Percentiles rank a stretch among this genome's conserved stretches.
Evolutionary conservation across 108 stramenopile genomes (phyloP).

Genomic region (Cyclotella cryptica): DNA sequence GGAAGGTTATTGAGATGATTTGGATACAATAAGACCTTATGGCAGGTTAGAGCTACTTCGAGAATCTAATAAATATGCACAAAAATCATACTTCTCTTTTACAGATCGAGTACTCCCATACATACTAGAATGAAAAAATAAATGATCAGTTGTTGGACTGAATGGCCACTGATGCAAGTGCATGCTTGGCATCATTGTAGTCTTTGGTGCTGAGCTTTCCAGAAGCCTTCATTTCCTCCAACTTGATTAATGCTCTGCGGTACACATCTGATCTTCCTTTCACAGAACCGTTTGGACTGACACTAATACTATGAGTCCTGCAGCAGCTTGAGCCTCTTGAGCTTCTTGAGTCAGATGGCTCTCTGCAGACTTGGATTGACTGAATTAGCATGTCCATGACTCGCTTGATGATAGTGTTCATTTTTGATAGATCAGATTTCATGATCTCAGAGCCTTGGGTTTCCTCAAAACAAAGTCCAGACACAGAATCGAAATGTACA

Average conservation of each 20-base stretch:
- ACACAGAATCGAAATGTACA: conserved; percentile 20
- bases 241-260: conserved; percentile 33
- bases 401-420: conserved; percentile 32
- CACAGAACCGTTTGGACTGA: conserved; percentile 16
- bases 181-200: conserved; percentile 30
- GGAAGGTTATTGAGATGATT: too few relatives aligned
- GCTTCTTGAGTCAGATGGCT: conserved; percentile 4
- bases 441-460: conserved; percentile 9
- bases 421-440: conserved; percentile 21
- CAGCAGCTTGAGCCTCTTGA: not conserved
- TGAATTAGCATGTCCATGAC: conserved; percentile 29
- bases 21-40: too few relatives aligned
- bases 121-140: too few relatives aligned
- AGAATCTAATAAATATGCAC: not conserved
- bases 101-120: too few relatives aligned
- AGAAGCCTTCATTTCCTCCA: conserved; percentile 39
- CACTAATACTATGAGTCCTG: conserved; percentile 16
- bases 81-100: too few relatives aligned
- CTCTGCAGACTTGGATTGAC: conserved; percentile 23
- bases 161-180: conserved; percentile 27
- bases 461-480: conserved; percentile 21
- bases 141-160: not conserved
- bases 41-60: not conserved
- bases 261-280: conserved; percentile 34
- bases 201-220: conserved; percentile 26